Base-by-base conservation (phyloP, 2,329 filamentous ascomycete genomes). In the Ophiocordyceps camponoti-rufipedis region DNA sequence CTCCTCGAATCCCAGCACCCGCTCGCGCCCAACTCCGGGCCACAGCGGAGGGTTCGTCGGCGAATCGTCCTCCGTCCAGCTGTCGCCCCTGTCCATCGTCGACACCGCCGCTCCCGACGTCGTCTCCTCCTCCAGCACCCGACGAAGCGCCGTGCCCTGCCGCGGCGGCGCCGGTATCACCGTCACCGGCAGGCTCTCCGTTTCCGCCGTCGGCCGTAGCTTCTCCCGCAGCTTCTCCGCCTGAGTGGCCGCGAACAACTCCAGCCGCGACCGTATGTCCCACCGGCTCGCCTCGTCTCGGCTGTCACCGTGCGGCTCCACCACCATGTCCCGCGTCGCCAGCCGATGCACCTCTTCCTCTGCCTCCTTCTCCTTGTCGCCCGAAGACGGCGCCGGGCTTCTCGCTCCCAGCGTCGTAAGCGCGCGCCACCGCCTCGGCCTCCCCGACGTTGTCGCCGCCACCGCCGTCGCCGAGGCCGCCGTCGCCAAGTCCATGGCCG, bases 121-220 rank as follows among this genome's bases (percentile, higher is more conserved):
- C 66, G 39, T 38, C 47, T 75, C 71, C 48, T 78, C 74, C 48
- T 76, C 72, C 2, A 76, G 58, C 8, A 78, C 63, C 45, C 71
- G 67, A n/a, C 70, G 69, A 4, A 79, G 56, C 42, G 73, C 71
- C 0, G 70, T 68, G 5, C 75, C 74, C 47, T 68, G 64, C n/a
- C 77, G 67, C 33, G 70, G 67, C 16, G 77, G 77, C 1, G 77
- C 75, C 3, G 77, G 76, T 13, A 81, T 78, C 8, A 78, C 69
- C 16, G 67, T 75, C 1, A 76, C 68, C 1, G 75, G 74, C 16
- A 80, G 60, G 48, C 67, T 70, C 18, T 71, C 70, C 2, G 69
- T 74, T 51, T 74, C 69, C 0, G 69, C 65, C 0, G 68, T 69
- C 10, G 74, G 69, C 11, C 70, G 65, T 42, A 77, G 66, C 47